Evolutionary conservation across 2,329 filamentous ascomycete genomes (phyloP).

Genomic region (Penicillium sp.): DNA sequence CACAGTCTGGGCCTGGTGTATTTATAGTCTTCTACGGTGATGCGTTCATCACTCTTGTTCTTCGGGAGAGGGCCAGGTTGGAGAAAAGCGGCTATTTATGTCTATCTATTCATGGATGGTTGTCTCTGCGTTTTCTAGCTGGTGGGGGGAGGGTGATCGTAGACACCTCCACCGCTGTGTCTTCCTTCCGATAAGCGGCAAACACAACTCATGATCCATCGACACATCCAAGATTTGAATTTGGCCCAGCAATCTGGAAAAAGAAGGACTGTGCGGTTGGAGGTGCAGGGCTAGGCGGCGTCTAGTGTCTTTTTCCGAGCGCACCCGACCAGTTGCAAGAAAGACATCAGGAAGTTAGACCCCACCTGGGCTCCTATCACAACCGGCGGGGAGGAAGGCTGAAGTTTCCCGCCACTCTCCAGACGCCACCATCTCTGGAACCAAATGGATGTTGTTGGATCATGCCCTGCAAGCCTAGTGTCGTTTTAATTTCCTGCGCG

Average conservation of each 20-base stretch:
- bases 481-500: neutral
- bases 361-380: conserved; percentile 19
- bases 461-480: neutral
- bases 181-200: conserved; percentile 13
- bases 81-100: no score
- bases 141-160: no score
- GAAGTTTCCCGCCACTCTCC: conserved; percentile 5
- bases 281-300: conserved; percentile 5
- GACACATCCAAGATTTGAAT: conserved; percentile 17
- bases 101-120: no score
- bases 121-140: no score
- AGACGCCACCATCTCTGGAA: conserved; percentile 11
- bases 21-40: conserved; percentile 6
- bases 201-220: no score
- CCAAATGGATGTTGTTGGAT: neutral
- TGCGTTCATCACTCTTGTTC: conserved; percentile 1
- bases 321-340: conserved; percentile 9
- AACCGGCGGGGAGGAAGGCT: conserved; percentile 14
- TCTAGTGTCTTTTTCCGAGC: conserved; percentile 10
- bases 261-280: conserved; percentile 12
- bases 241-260: conserved; percentile 12
- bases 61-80: no score
- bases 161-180: no score
- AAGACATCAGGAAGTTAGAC: conserved; percentile 16
- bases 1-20: conserved; percentile 1